Percentiles rank a stretch among this genome's conserved stretches.
Conservation (phyloP, 2,329 filamentous ascomycete species). For the Neobulgaria alba region DNA sequence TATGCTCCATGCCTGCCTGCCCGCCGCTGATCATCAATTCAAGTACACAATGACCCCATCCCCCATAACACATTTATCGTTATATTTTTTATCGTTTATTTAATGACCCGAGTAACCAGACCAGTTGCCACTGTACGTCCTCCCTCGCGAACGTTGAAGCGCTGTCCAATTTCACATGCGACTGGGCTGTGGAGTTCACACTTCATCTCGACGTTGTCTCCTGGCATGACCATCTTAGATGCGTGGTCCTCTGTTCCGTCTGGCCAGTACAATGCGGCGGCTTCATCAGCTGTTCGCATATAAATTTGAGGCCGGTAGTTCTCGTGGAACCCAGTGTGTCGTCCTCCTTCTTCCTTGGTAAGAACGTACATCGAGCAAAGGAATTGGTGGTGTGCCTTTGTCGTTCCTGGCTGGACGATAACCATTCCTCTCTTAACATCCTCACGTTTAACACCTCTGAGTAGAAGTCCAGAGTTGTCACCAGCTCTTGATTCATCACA, state of each 20-base stretch:
- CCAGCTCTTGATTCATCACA: conserved; percentile 93
- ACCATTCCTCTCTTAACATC: conserved; percentile 95
- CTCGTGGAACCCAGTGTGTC: conserved; percentile 88
- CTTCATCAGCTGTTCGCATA: conserved; percentile 83
- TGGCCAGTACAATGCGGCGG: conserved; percentile 73
- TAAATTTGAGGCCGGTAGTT: conserved; percentile 98
- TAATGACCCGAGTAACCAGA: conserved; percentile 62
- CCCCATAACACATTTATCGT: conserved; percentile 8
- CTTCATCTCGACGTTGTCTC: conserved; percentile 98
- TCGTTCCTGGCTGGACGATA: conserved; percentile 69
- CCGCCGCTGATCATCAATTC: conserved; percentile 11
- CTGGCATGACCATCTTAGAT: conserved; percentile 87
- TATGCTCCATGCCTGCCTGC: conserved; percentile 12
- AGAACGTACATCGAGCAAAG: conserved; percentile 93
- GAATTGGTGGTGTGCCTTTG: conserved; percentile 87
- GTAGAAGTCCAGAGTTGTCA: conserved; percentile 95
- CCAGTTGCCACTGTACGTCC: conserved; percentile 82
- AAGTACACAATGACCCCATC: conserved; percentile 17
- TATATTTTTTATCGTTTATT: conserved; percentile 3
- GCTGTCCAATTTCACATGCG: conserved; percentile 83
- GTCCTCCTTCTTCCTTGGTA: conserved; percentile 95
- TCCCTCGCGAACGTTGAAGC: conserved; percentile 98
- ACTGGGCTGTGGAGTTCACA: conserved; percentile 77
- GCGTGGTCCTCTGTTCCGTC: conserved; percentile 66
- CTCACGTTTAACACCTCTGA: conserved; percentile 93